Evolutionary conservation across 768 basidiomycete species (phyloP).

Genomic region (Amanita brunnescens): DNA sequence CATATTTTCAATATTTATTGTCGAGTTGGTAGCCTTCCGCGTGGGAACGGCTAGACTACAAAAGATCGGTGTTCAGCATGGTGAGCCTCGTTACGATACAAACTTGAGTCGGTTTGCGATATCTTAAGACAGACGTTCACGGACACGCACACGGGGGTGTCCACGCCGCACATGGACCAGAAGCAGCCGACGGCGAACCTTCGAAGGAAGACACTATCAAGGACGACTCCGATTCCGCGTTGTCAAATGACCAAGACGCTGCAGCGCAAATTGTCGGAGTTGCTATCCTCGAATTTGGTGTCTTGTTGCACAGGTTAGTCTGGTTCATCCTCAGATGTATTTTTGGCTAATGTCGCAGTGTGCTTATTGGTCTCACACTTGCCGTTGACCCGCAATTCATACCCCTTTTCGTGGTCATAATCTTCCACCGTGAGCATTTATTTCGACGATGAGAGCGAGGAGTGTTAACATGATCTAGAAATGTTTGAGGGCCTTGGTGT

Average conservation of each 20-base stretch:
- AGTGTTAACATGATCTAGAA: slow-evolving; percentile 36
- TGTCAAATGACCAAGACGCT: slow-evolving; percentile 31
- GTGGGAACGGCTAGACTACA: slow-evolving; percentile 71
- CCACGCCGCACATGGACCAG: slow-evolving; percentile 67
- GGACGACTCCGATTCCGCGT: slow-evolving; percentile 12
- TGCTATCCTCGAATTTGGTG: slow-evolving; percentile 91
- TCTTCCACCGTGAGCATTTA: slow-evolving; percentile 77
- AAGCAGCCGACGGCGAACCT: slow-evolving; percentile 21
- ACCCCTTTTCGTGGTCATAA: slow-evolving; percentile 78
- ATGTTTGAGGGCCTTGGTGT: slow-evolving; percentile 92
- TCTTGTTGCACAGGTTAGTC: slow-evolving; percentile 67
- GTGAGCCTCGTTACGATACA: slow-evolving; percentile 20
- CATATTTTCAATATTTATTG: slow-evolving; percentile 76
- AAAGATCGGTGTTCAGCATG: slow-evolving; percentile 54
- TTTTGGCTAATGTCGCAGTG: slow-evolving; percentile 27
- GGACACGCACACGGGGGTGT: slow-evolving; percentile 27
- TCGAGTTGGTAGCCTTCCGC: slow-evolving; percentile 82
- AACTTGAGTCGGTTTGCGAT: not conserved
- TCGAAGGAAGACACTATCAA: slow-evolving; percentile 11
- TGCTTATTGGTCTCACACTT: slow-evolving; percentile 84
- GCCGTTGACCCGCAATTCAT: slow-evolving; percentile 82
- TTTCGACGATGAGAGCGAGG: not conserved
- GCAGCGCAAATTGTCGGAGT: slow-evolving; percentile 77
- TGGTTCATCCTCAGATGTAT: not conserved
- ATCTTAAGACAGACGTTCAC: not conserved